phyloP scores from a whole-genome alignment of 768 basidiomycete genomes.

The Agaricus blazei region DNA sequence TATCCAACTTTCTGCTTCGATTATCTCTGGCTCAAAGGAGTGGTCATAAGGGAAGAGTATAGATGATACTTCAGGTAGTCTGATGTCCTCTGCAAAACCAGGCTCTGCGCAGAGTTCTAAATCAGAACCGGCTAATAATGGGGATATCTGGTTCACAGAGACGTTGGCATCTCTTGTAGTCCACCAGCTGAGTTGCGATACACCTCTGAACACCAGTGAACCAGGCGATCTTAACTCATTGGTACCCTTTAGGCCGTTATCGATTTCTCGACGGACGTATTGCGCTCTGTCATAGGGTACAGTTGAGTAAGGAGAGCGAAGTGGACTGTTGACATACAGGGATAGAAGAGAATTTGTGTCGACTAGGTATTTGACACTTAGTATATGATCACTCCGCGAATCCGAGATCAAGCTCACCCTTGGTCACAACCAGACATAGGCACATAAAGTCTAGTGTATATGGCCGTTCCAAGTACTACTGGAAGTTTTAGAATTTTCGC shows the following conservation, averaged over 20 bases:
- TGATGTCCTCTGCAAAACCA: too few relatives aligned
- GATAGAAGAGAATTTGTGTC: slow-evolving; percentile 17
- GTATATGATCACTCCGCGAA: not conserved
- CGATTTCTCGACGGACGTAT: not conserved
- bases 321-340: slow-evolving; percentile 10
- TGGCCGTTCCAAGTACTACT: slow-evolving; percentile 25
- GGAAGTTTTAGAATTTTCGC: not conserved
- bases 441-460: slow-evolving; percentile 24
- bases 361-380: slow-evolving; percentile 3
- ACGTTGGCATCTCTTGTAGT: too few relatives aligned
- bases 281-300: not conserved
- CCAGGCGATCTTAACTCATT: too few relatives aligned
- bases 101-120: too few relatives aligned
- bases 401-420: slow-evolving; percentile 16
- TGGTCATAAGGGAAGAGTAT: too few relatives aligned
- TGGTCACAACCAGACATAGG: slow-evolving; percentile 25
- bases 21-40: too few relatives aligned
- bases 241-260: not conserved
- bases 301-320: not conserved
- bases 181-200: too few relatives aligned
- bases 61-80: too few relatives aligned
- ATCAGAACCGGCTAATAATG: too few relatives aligned
- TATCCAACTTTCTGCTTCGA: too few relatives aligned
- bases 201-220: too few relatives aligned
- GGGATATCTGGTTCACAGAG: too few relatives aligned